phyloP scores from a whole-genome alignment of 2,329 filamentous ascomycete genomes.

The Aspergillus aculeatus region DNA sequence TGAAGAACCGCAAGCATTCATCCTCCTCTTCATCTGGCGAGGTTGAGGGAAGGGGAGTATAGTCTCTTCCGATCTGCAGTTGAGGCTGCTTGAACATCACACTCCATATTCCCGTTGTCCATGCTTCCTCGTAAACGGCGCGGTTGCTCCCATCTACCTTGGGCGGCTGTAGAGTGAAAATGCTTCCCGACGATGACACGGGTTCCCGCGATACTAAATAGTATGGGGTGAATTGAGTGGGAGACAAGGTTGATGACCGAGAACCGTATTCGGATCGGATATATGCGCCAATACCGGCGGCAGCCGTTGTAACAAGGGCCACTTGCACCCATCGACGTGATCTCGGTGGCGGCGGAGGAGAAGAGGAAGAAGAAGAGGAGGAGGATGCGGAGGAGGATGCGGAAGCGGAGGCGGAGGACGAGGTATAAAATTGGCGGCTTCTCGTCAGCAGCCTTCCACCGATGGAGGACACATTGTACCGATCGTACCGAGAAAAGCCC shows the following conservation, averaged over 20 bases:
- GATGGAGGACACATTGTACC: constrained; percentile 19
- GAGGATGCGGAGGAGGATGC: constrained; percentile 16
- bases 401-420: constrained; percentile 21
- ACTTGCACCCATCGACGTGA: constrained; percentile 36
- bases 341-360: constrained; percentile 17
- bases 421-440: constrained; percentile 24
- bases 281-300: constrained; percentile 39
- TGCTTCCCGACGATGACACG: constrained; percentile 48
- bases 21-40: constrained; percentile 29
- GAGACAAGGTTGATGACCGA: constrained; percentile 32
- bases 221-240: constrained; percentile 42
- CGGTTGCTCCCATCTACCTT: constrained; percentile 31
- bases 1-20: constrained; percentile 65
- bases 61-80: constrained; percentile 85
- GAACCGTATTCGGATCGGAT: constrained; percentile 29
- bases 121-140: constrained; percentile 48
- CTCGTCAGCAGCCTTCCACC: constrained; percentile 13
- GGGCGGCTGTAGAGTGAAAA: constrained; percentile 45
- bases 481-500: constrained; percentile 19
- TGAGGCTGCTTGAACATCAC: constrained; percentile 94
- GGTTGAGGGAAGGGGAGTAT: constrained; percentile 70
- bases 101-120: constrained; percentile 72
- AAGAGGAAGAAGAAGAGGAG: constrained; percentile 12
- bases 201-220: constrained; percentile 43
- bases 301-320: constrained; percentile 34